Percentiles rank a stretch among this genome's conserved stretches.
phyloP scores from a whole-genome alignment of 768 basidiomycete genomes.

The Podaxis mareebaensis region DNA sequence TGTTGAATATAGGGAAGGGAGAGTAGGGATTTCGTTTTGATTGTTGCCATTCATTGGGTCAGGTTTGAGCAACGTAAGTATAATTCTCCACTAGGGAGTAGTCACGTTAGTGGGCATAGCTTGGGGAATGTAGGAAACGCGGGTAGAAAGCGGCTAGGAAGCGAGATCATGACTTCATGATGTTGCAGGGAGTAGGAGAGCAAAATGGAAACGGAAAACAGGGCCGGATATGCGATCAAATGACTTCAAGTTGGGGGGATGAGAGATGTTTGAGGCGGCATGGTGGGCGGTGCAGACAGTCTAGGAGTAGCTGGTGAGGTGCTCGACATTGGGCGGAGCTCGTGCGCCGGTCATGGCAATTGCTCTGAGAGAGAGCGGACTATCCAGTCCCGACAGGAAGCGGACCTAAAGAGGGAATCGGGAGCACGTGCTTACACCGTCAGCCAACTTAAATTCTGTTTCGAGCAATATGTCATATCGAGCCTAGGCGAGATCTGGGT shows the following conservation, averaged over 20 bases:
- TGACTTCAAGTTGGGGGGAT: not conserved
- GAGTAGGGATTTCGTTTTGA: not conserved
- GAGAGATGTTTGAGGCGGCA: not conserved
- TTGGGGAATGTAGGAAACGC: constrained; percentile 10
- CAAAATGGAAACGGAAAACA: constrained; percentile 14
- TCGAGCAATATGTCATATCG: constrained; percentile 14
- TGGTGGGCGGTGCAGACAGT: not conserved
- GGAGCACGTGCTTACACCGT: constrained; percentile 4
- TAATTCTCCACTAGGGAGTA: not conserved
- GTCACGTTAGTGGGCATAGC: not conserved
- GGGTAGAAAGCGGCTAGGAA: constrained; percentile 17
- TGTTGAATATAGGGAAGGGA: not conserved
- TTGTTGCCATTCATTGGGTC: constrained; percentile 8
- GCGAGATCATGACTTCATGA: constrained; percentile 17
- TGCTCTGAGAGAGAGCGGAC: not conserved
- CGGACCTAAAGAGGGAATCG: not conserved
- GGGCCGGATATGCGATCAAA: constrained; percentile 3
- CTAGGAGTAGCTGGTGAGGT: not conserved
- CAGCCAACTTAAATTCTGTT: constrained; percentile 12
- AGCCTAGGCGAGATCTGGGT: constrained; percentile 15
- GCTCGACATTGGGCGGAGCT: not conserved
- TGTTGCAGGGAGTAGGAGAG: constrained; percentile 14
- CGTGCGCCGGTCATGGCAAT: not conserved
- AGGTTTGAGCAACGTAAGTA: constrained; percentile 7
- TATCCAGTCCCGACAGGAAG: not conserved